Conservation (phyloP, 2,329 filamentous ascomycete species). For the Penicillium sp. region DNA sequence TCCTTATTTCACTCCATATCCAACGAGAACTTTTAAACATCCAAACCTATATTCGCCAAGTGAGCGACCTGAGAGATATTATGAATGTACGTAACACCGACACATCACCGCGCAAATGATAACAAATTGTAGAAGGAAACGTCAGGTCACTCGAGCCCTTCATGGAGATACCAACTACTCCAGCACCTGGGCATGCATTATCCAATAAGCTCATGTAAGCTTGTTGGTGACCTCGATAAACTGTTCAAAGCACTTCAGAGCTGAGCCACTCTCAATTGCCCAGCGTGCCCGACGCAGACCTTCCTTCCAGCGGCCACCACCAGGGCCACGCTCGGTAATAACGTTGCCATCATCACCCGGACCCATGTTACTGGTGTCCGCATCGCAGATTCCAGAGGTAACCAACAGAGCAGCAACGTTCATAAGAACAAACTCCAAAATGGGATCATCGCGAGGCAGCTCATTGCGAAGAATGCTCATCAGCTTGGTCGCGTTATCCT, state of each 20-base stretch:
- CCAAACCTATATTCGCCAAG: background rate
- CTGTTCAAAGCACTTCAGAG: conserved; percentile 72
- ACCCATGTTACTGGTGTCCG: conserved; percentile 73
- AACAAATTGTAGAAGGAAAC: background rate
- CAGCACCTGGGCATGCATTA: background rate
- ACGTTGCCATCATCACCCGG: conserved; percentile 74
- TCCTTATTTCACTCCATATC: background rate
- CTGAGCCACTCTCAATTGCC: conserved; percentile 80
- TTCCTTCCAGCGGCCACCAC: conserved; percentile 88
- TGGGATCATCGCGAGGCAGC: conserved; percentile 69
- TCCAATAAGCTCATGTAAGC: conserved; percentile 22
- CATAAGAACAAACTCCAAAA: conserved; percentile 88
- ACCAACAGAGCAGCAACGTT: conserved; percentile 89
- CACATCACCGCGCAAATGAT: background rate
- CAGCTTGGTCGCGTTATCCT: conserved; percentile 81
- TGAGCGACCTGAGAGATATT: background rate
- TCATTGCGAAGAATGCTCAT: conserved; percentile 70
- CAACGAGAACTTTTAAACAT: background rate
- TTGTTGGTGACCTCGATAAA: conserved; percentile 79
- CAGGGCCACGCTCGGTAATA: conserved; percentile 75
- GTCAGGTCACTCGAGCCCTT: background rate
- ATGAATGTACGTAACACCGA: background rate
- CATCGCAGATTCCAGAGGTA: conserved; percentile 77
- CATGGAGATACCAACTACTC: conserved; percentile 1
- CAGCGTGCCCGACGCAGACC: conserved; percentile 80